These are phyloP conservation scores for Boletus sp. DNA, from an alignment of 1,284 basidiomycete species.

Conservation along the genomic window DNA sequence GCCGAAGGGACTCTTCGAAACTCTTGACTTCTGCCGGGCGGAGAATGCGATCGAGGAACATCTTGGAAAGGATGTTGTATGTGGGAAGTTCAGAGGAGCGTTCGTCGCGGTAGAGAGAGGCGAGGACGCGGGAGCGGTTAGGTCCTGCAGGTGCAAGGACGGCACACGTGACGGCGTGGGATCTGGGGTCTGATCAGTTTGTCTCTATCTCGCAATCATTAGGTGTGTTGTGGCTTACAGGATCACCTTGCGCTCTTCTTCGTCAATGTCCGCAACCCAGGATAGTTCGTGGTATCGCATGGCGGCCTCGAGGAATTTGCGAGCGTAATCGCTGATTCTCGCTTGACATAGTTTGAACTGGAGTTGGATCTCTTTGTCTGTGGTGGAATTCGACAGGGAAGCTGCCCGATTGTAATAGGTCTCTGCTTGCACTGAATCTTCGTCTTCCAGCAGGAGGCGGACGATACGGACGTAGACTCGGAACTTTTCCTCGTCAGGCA, in stretches of 20 bases:
- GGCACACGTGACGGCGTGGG: slow-evolving; percentile 90
- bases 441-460: slow-evolving; percentile 91
- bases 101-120: slow-evolving; percentile 91
- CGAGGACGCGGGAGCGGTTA: slow-evolving; percentile 87
- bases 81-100: slow-evolving; percentile 76
- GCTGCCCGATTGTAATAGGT: slow-evolving; percentile 96
- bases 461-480: slow-evolving; percentile 92
- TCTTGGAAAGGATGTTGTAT: slow-evolving; percentile 90
- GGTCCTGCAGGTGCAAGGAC: slow-evolving; percentile 98
- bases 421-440: slow-evolving; percentile 91
- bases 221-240: slow-evolving; percentile 51
- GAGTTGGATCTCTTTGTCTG: slow-evolving; percentile 73
- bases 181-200: slow-evolving; percentile 42
- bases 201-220: not conserved
- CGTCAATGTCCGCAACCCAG: slow-evolving; percentile 83
- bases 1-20: slow-evolving; percentile 83
- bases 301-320: slow-evolving; percentile 94
- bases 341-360: slow-evolving; percentile 89
- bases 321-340: slow-evolving; percentile 85
- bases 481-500: slow-evolving; percentile 84
- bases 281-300: slow-evolving; percentile 92
- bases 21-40: slow-evolving; percentile 83
- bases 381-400: slow-evolving; percentile 75
- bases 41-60: slow-evolving; percentile 96
- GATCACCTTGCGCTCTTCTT: slow-evolving; percentile 83